Conservation (phyloP, 2,329 filamentous ascomycete species). For the Proliferodiscus dingleyae region DNA sequence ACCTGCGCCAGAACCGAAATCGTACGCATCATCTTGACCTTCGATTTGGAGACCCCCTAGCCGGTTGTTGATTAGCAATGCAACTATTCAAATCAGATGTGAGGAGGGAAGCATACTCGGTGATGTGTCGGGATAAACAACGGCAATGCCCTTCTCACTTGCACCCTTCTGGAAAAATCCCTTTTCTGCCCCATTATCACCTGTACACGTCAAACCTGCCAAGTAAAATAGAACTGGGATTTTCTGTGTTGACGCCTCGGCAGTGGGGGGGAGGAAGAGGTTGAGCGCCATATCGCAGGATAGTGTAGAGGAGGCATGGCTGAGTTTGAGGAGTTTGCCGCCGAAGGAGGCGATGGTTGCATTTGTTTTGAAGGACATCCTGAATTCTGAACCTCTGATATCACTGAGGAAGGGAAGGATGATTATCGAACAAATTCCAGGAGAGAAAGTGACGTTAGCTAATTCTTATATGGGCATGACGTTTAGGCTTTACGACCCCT, state of each 20-base stretch:
- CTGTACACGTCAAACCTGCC: conserved; percentile 90
- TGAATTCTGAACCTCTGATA: conserved; percentile 20
- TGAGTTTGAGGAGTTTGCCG: conserved; percentile 90
- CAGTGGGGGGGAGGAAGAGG: conserved; percentile 79
- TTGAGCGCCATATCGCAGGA: conserved; percentile 89
- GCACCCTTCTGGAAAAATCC: conserved; percentile 90
- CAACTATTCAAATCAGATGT: not conserved
- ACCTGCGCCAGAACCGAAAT: conserved; percentile 87
- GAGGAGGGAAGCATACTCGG: conserved; percentile 54
- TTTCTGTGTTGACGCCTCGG: conserved; percentile 45
- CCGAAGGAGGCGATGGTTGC: conserved; percentile 88
- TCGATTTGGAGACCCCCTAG: conserved; percentile 72
- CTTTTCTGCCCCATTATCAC: conserved; percentile 76
- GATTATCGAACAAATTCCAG: not conserved
- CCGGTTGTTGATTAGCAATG: conserved; percentile 2
- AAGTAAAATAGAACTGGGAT: conserved; percentile 89
- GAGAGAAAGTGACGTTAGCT: conserved; percentile 1
- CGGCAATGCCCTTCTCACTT: conserved; percentile 74
- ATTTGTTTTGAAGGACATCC: conserved; percentile 83
- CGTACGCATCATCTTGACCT: conserved; percentile 82
- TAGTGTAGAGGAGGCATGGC: conserved; percentile 73
- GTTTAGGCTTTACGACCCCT: conserved; percentile 25
- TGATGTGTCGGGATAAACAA: conserved; percentile 92
- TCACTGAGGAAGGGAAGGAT: not conserved
- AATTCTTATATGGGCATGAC: conserved; percentile 17